Evolutionary conservation across 805 yeast species (phyloP).

Genomic region (Yamadazyma nakazawae): DNA sequence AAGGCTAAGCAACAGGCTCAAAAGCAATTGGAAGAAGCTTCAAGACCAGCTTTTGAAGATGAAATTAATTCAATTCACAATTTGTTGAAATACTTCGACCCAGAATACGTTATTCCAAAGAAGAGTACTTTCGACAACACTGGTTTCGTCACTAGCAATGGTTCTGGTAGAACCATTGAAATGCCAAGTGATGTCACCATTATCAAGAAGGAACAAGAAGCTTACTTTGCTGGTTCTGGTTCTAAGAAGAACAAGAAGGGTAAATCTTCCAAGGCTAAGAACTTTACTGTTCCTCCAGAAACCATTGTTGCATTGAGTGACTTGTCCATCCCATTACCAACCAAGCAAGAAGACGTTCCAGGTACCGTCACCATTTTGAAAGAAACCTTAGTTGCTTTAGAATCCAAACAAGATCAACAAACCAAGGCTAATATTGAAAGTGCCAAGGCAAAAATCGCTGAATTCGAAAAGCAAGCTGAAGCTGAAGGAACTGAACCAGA

Average conservation of each 20-base stretch:
- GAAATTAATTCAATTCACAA: constrained; percentile 77
- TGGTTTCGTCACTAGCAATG: constrained; percentile 22
- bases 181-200: constrained; percentile 63
- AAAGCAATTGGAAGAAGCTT: constrained; percentile 66
- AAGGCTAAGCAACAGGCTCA: constrained; percentile 58
- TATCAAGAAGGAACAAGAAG: constrained; percentile 60
- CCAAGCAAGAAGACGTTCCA: constrained; percentile 66
- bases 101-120: constrained; percentile 62
- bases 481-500: constrained; percentile 23
- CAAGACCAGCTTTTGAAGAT: constrained; percentile 76
- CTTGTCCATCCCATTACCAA: constrained; percentile 76
- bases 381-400: constrained; percentile 66
- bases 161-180: constrained; percentile 48
- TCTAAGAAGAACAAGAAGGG: constrained; percentile 39
- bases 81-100: constrained; percentile 73
- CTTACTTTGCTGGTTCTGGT: constrained; percentile 49
- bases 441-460: constrained; percentile 74
- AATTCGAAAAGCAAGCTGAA: constrained; percentile 52
- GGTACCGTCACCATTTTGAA: constrained; percentile 63
- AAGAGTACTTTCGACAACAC: constrained; percentile 28
- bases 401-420: constrained; percentile 72
- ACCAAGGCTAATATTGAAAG: constrained; percentile 71
- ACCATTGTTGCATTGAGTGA: constrained; percentile 73
- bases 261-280: constrained; percentile 52
- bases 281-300: constrained; percentile 75